Evolutionary conservation across 2,329 filamentous ascomycete species (phyloP).

Genomic region (Emericellopsis atlantica): DNA sequence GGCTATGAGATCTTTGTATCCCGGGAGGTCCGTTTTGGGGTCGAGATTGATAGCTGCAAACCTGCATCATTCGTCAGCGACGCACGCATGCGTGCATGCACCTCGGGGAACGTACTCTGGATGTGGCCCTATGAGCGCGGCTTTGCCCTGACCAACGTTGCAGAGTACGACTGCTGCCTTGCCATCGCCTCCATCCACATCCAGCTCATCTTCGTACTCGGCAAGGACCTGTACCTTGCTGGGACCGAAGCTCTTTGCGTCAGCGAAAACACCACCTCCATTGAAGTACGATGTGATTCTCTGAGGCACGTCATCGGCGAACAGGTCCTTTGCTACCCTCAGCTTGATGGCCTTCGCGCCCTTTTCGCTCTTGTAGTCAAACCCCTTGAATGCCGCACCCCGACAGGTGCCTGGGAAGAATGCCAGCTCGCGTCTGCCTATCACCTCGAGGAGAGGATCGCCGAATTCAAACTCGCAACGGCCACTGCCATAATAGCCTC

Average conservation of each 20-base stretch:
- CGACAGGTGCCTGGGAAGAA: constrained; percentile 84
- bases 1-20: constrained; percentile 59
- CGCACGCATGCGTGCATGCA: no score
- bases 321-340: constrained; percentile 46
- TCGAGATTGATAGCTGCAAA: constrained; percentile 73
- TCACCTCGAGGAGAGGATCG: constrained; percentile 63
- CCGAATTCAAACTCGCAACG: constrained; percentile 89
- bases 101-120: constrained; percentile 52
- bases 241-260: constrained; percentile 49
- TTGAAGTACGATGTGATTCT: constrained; percentile 78
- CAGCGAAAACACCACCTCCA: constrained; percentile 85
- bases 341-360: constrained; percentile 66
- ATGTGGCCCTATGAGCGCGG: constrained; percentile 75
- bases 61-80: constrained; percentile 29
- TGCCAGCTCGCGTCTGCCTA: constrained; percentile 70
- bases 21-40: constrained; percentile 50
- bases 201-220: constrained; percentile 60
- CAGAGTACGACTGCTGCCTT: constrained; percentile 75
- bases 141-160: constrained; percentile 68
- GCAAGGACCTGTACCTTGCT: constrained; percentile 71
- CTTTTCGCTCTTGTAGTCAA: constrained; percentile 78
- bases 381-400: constrained; percentile 78
- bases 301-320: constrained; percentile 45
- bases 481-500: constrained; percentile 76
- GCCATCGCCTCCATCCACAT: constrained; percentile 62